A percentile compares a stretch with the other conserved stretches of the same genome.
Conservation (phyloP, 1,139 yeast genomes). For the Pichia kudriavzevii region DNA sequence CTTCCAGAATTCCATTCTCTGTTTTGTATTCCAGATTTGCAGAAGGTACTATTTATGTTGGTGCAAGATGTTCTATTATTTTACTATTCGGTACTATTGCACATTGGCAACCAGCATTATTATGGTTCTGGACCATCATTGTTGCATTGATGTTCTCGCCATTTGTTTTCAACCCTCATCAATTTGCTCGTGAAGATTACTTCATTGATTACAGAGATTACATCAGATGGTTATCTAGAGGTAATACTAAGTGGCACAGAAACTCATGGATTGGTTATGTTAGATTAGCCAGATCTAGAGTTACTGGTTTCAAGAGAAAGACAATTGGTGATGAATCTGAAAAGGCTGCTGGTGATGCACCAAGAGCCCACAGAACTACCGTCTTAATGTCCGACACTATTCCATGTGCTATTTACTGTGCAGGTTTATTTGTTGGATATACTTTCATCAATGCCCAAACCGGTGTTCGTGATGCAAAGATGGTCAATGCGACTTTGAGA, state of each 20-base stretch:
- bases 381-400: conserved; percentile 78
- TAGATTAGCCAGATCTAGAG: conserved; percentile 90
- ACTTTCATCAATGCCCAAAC: conserved; percentile 95
- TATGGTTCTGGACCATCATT: conserved; percentile 98
- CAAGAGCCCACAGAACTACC: conserved; percentile 90
- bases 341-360: conserved; percentile 88
- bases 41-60: conserved; percentile 93
- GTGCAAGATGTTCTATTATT: conserved; percentile 86
- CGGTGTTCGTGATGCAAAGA: conserved; percentile 61
- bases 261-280: conserved; percentile 99
- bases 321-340: conserved; percentile 83
- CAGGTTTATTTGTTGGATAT: conserved; percentile 84
- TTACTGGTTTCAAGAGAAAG: conserved; percentile 97
- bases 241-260: conserved; percentile 98
- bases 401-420: conserved; percentile 81
- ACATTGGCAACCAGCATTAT: conserved; percentile 93
- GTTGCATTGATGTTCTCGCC: conserved; percentile 90
- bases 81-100: conserved; percentile 86
- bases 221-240: conserved; percentile 97
- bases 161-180: conserved; percentile 95
- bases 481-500: conserved; percentile 79
- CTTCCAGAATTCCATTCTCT: conserved; percentile 96
- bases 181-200: conserved; percentile 98
- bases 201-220: conserved; percentile 97
- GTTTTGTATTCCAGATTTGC: conserved; percentile 95